Conservation (phyloP, 768 basidiomycete genomes). For the Termitomyces sp. region DNA sequence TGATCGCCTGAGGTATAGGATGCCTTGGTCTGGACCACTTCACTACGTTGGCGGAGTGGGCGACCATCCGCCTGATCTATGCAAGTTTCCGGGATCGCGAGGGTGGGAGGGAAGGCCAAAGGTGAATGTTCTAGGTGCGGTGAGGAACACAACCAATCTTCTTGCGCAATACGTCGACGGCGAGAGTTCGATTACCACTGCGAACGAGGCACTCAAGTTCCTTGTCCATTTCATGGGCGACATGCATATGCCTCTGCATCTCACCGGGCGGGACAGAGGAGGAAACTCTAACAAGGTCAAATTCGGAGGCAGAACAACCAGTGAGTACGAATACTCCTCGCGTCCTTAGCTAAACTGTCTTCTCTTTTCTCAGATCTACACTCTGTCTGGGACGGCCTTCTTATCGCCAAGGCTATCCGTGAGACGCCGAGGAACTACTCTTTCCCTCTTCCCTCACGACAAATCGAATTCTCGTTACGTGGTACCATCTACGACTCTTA, state of each 20-base stretch:
- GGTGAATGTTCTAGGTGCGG: conserved; percentile 72
- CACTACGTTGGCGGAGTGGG: conserved; percentile 74
- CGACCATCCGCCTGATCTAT: conserved; percentile 76
- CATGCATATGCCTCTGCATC: conserved; percentile 90
- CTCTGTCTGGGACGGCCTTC: conserved; percentile 79
- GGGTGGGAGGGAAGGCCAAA: conserved; percentile 63
- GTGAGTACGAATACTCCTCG: conserved; percentile 41
- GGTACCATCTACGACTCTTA: conserved; percentile 86
- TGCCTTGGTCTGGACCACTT: conserved; percentile 69
- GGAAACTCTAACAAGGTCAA: conserved; percentile 78
- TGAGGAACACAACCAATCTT: conserved; percentile 71
- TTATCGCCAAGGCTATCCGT: conserved; percentile 82
- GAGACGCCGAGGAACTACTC: conserved; percentile 75
- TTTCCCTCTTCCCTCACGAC: conserved; percentile 59
- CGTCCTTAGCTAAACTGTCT: not conserved
- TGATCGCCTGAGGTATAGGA: conserved; percentile 59
- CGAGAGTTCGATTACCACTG: conserved; percentile 25
- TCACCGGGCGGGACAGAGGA: conserved; percentile 83
- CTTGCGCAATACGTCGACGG: conserved; percentile 45
- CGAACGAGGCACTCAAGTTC: conserved; percentile 86
- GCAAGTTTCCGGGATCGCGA: conserved; percentile 68
- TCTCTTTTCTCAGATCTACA: conserved; percentile 58
- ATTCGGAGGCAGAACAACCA: conserved; percentile 70
- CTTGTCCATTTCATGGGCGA: conserved; percentile 92
- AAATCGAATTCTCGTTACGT: conserved; percentile 63